These are phyloP conservation scores for Nephelium lappaceum DNA, from an alignment of 345 rosid species.

Conservation along the genomic window DNA sequence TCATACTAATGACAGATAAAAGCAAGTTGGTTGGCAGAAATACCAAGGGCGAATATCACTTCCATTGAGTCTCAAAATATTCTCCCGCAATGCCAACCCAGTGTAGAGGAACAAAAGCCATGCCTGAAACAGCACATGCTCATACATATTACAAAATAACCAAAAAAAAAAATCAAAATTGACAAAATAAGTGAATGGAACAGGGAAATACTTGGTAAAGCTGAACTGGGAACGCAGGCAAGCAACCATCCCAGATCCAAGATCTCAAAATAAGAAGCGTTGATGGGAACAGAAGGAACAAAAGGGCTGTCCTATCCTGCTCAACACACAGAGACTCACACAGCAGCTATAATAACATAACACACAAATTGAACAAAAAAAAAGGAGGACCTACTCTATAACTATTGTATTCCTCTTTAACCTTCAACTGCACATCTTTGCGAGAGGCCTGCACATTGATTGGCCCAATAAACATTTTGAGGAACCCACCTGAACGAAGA, in stretches of 20 bases:
- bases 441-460: slow-evolving; percentile 87
- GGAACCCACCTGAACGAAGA: slow-evolving; percentile 53
- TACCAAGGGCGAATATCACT: slow-evolving; percentile 99
- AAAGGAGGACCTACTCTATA: slow-evolving; percentile 57
- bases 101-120: slow-evolving; percentile 97
- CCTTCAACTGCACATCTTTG: slow-evolving; percentile 87
- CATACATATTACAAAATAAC: background rate
- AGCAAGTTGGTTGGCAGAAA: slow-evolving; percentile 15
- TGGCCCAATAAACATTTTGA: slow-evolving; percentile 91
- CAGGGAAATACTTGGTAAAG: slow-evolving; percentile 66
- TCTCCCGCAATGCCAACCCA: slow-evolving; percentile 94
- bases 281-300: slow-evolving; percentile 89
- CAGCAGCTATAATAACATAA: background rate
- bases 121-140: slow-evolving; percentile 46
- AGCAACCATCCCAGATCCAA: slow-evolving; percentile 86
- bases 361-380: background rate
- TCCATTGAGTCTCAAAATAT: slow-evolving; percentile 91
- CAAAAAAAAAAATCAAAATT: background rate
- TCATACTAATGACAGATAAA: background rate
- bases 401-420: slow-evolving; percentile 96
- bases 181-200: background rate
- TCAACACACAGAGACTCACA: slow-evolving; percentile 34
- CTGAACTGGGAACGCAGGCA: slow-evolving; percentile 96
- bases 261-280: slow-evolving; percentile 71
- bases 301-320: slow-evolving; percentile 96